Base-by-base conservation (phyloP, 73 alveolate genomes). In the Paramecium pentaurelia region DNA sequence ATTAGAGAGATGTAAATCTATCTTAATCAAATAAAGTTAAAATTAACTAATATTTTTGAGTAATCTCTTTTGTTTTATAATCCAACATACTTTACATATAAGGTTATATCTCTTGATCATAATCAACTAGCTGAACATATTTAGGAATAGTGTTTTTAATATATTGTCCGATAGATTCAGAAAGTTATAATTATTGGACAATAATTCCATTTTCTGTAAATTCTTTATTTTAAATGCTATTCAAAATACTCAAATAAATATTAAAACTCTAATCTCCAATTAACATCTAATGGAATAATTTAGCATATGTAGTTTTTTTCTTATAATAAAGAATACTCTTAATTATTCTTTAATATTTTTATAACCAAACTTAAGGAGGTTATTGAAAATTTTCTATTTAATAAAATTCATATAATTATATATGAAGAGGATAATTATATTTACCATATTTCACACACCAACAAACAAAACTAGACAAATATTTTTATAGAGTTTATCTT, bases 371-470 rank as follows among this genome's bases (percentile, higher is more conserved):
- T 14, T 49, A 6, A 8, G 49, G 58, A 42, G 91, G 91, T n/a
- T 80, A 47, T 80, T 34, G 14, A 20, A 80, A 80, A 49, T 45
- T 45, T 58, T 80, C 91, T 0, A 25, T 45, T 27, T 34, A 22
- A 80, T 32, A 42, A 22, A 32, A 80, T 28, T 80, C 91, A 44
- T 80, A 80, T 2, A 80, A 18, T 47, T 45, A 22, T 10, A 42
- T 27, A 12, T 80, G 91, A 1, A 80, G 14, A 8, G 91, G 73
- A 25, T 44, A 80, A 49, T 80, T 40, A 32, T 32, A 80, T 25
- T 80, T 45, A 8, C 58, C 58, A 28, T 80, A 45, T 49, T 80
- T 80, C 38, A 80, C 91, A 80, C 91, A 80, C 91, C 91, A 80
- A 27, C 75, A 40, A 6, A 80, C 91, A 47, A 80, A 80, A 40